phyloP scores from a whole-genome alignment of 306 rosid genomes.

The Medicago arabica region DNA sequence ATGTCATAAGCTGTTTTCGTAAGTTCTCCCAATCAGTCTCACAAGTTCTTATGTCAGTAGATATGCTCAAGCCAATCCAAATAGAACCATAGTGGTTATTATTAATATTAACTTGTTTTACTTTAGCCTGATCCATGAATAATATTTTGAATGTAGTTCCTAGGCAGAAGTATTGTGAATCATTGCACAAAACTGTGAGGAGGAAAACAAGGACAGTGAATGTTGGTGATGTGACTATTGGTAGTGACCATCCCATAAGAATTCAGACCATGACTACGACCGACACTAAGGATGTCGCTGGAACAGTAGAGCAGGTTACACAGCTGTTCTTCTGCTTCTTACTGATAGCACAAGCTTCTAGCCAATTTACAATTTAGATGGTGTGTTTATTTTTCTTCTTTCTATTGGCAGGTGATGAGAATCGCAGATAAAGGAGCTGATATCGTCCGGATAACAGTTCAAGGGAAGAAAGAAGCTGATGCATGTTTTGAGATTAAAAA shows the following conservation, averaged over 20 bases:
- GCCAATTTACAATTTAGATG: slow-evolving; percentile 3
- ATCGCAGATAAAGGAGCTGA: slow-evolving; percentile 96
- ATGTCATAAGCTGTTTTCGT: no score
- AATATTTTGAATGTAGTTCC: slow-evolving; percentile 71
- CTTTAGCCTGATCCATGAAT: slow-evolving; percentile 43
- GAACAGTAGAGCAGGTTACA: slow-evolving; percentile 91
- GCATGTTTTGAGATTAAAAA: slow-evolving; percentile 93
- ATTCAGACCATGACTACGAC: slow-evolving; percentile 99
- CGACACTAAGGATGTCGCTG: slow-evolving; percentile 92
- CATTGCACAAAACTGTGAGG: slow-evolving; percentile 79
- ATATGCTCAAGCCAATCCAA: no score
- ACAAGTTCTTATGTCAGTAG: no score
- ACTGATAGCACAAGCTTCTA: background rate
- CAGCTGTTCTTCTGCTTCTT: slow-evolving; percentile 32
- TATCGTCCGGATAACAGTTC: slow-evolving; percentile 92
- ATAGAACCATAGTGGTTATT: background rate
- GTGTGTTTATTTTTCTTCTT: slow-evolving; percentile 36
- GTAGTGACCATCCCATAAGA: slow-evolving; percentile 96
- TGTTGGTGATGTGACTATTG: slow-evolving; percentile 89
- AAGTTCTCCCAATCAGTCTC: no score
- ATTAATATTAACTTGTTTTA: slow-evolving; percentile 4
- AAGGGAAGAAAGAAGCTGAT: slow-evolving; percentile 98
- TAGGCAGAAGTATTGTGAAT: slow-evolving; percentile 89
- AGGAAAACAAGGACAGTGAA: slow-evolving; percentile 92
- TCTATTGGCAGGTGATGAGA: slow-evolving; percentile 78